Conservation (phyloP, 257 asterid genomes). For the Misopates orontium region DNA sequence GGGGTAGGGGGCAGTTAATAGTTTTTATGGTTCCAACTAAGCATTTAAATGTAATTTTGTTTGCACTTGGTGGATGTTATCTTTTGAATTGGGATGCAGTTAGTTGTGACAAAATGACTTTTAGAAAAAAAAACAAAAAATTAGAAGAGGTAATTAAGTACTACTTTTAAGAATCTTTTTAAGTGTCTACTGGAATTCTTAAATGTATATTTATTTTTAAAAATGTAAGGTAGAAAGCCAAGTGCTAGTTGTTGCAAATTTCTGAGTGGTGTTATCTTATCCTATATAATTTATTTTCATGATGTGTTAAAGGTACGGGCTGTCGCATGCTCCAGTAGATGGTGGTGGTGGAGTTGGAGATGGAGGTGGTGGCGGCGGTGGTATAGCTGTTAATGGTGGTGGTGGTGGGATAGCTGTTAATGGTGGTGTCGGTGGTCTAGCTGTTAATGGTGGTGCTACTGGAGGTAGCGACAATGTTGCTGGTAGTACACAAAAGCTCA, state of each 20-base stretch:
- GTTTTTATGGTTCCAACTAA: constrained; percentile 21
- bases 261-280: not conserved
- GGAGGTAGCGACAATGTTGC: constrained; percentile 31
- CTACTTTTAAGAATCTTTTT: no score
- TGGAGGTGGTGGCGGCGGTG: constrained; percentile 32
- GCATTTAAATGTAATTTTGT: not conserved
- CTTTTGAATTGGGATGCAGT: constrained; percentile 13
- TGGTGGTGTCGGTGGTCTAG: no score
- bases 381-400: not conserved
- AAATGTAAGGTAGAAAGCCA: constrained; percentile 12
- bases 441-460: constrained; percentile 19
- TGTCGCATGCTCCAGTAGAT: constrained; percentile 49
- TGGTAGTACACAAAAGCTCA: constrained; percentile 70
- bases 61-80: constrained; percentile 5
- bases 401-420: not conserved
- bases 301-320: constrained; percentile 49
- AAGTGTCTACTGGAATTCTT: no score
- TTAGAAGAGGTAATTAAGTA: no score
- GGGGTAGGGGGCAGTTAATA: not conserved
- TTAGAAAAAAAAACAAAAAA: no score
- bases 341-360: constrained; percentile 28
- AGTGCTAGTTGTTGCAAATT: no score
- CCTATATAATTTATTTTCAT: constrained; percentile 19
- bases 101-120: constrained; percentile 16
- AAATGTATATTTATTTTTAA: not conserved